A percentile compares a stretch with the other conserved stretches of the same genome.
These are phyloP conservation scores for Botryotinia narcissicola DNA, from an alignment of 2,329 filamentous ascomycete genomes.

Conservation along the genomic window DNA sequence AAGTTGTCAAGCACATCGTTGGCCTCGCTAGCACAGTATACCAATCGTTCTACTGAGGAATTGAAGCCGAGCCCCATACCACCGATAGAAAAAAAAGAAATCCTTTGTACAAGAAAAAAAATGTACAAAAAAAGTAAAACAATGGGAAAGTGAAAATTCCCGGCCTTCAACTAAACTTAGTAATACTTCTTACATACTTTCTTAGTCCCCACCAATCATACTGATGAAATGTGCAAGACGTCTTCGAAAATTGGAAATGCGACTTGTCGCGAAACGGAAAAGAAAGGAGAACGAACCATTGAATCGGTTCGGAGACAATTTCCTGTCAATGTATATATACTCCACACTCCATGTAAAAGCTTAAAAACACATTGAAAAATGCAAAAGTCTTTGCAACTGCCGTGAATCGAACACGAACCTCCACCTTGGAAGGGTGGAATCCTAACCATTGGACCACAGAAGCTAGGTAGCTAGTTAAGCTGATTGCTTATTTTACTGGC, in stretches of 20 bases:
- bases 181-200: background rate
- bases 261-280: background rate
- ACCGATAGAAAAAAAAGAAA: background rate
- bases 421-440: background rate
- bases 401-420: conserved; percentile 1
- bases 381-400: background rate
- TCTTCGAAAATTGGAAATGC: background rate
- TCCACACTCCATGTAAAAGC: background rate
- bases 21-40: background rate
- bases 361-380: background rate
- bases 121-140: background rate
- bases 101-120: background rate
- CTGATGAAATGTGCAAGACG: background rate
- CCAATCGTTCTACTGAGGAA: background rate
- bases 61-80: background rate
- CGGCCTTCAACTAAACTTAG: background rate
- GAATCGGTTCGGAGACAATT: background rate
- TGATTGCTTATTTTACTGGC: background rate
- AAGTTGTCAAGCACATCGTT: no score
- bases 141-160: background rate
- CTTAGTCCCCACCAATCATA: background rate
- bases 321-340: no score
- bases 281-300: background rate
- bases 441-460: conserved; percentile 1
- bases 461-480: background rate